Evolutionary conservation across 768 basidiomycete genomes (phyloP).

Genomic region (Holtermanniella nyarrowii): DNA sequence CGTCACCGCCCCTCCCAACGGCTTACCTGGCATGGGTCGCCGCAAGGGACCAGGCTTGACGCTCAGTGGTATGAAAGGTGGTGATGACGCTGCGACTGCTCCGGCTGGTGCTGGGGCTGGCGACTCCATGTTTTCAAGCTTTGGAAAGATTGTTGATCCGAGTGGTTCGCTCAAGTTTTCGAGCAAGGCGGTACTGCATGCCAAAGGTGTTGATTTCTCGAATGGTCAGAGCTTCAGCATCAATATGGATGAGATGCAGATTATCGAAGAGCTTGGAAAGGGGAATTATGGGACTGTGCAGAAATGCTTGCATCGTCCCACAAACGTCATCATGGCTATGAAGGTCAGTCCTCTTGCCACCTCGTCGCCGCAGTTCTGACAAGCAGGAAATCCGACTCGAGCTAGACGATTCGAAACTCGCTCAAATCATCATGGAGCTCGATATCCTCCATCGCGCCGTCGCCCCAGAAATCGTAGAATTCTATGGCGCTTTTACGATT

Average conservation of each 20-base stretch:
- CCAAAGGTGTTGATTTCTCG: slow-evolving; percentile 77
- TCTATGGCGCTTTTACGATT: slow-evolving; percentile 98
- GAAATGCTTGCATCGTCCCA: slow-evolving; percentile 86
- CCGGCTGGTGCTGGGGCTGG: slow-evolving; percentile 41
- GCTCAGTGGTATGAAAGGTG: slow-evolving; percentile 57
- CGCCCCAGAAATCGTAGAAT: slow-evolving; percentile 87
- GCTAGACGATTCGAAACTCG: slow-evolving; percentile 82
- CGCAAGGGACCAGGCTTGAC: slow-evolving; percentile 43
- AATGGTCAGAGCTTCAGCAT: slow-evolving; percentile 84
- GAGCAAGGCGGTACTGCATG: slow-evolving; percentile 85
- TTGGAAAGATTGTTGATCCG: slow-evolving; percentile 92
- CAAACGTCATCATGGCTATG: slow-evolving; percentile 96
- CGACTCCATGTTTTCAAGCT: slow-evolving; percentile 79
- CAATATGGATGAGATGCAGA: slow-evolving; percentile 84
- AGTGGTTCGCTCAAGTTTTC: slow-evolving; percentile 90
- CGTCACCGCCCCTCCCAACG: slow-evolving; percentile 34
- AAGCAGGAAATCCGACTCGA: slow-evolving; percentile 91
- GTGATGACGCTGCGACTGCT: slow-evolving; percentile 43
- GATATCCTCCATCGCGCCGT: slow-evolving; percentile 92
- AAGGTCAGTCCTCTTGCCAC: slow-evolving; percentile 54
- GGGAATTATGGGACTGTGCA: slow-evolving; percentile 98
- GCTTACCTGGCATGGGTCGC: slow-evolving; percentile 33
- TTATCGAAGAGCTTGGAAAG: slow-evolving; percentile 85
- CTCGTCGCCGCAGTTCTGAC: neutral
- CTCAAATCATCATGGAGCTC: slow-evolving; percentile 96